A percentile compares a stretch with the other conserved stretches of the same genome.
Evolutionary conservation across 2,329 filamentous ascomycete genomes (phyloP).

Genomic region (Phoma sp.): DNA sequence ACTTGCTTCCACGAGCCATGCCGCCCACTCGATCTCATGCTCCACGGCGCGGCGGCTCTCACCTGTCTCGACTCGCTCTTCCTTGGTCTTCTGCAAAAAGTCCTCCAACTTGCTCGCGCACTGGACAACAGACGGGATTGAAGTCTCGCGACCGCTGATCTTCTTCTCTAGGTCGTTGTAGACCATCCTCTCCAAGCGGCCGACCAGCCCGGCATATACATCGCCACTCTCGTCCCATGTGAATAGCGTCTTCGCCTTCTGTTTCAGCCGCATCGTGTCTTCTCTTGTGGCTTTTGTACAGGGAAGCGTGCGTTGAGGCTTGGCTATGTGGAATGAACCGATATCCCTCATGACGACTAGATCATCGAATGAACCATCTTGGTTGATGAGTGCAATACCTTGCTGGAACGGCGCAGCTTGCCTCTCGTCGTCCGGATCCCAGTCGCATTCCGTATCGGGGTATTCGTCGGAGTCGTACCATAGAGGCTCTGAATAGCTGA

Average conservation of each 20-base stretch:
- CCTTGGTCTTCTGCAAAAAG: constrained; percentile 22
- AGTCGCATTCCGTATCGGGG: constrained; percentile 30
- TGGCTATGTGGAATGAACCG: constrained; percentile 26
- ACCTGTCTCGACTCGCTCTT: constrained; percentile 31
- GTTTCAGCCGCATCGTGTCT: constrained; percentile 28
- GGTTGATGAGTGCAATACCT: constrained; percentile 3
- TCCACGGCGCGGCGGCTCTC: constrained; percentile 27
- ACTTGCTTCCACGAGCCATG: constrained; percentile 36
- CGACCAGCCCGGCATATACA: constrained; percentile 22
- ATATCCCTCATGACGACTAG: constrained; percentile 31
- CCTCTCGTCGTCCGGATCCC: constrained; percentile 16
- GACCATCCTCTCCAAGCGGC: constrained; percentile 12
- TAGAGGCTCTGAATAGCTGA: constrained; percentile 31
- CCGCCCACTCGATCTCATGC: constrained; percentile 41
- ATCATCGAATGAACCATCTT: constrained; percentile 30
- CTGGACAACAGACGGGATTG: constrained; percentile 2
- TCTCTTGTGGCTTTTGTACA: constrained; percentile 34
- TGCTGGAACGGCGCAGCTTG: not conserved
- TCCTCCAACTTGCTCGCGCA: constrained; percentile 26
- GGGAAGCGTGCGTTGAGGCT: constrained; percentile 21
- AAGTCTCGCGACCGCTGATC: not conserved
- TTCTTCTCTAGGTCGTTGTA: constrained; percentile 8
- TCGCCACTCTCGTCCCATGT: constrained; percentile 27
- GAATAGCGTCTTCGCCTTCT: constrained; percentile 23
- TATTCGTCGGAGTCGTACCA: constrained; percentile 33